Evolutionary conservation across 2,329 filamentous ascomycete species (phyloP), one percentile per base, ranked within the genome.

Genomic region (Botryosphaeria dothidea): DNA sequence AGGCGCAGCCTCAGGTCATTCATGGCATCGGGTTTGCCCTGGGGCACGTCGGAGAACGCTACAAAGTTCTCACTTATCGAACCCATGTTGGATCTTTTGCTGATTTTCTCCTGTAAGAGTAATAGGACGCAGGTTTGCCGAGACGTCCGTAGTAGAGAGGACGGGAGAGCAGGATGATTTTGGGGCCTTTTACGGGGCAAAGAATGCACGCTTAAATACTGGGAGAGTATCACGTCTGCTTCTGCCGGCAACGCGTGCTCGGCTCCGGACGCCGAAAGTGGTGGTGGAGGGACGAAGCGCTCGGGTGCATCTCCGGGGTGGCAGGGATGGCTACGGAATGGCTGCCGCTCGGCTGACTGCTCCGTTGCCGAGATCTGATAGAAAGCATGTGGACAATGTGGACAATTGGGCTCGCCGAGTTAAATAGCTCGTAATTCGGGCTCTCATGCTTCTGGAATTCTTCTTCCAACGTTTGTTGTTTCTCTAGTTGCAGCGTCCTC

Each of bases 11-110:
- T 77, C n/a, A 79, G 69, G 13, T 67, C 65, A 61, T 70, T 77
- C 68, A 78, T 77, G 11, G 71, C 70, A 57, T 79, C 77, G 13
- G 66, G 65, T 13, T 72, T 70, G 46, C 73, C 75, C 27, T 67
- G 62, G 1, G 67, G 66, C 7, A 76, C 66, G 25, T 70, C 68
- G 52, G 71, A 69, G 52, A 74, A 72, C 67, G 71, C 71, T 74
- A 49, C 56, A 4, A 48, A 3, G 1, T n/a, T 58, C 41, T 46
- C 51, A 2, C 11, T 62, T 15, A 57, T 57, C 7, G 54, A 57
- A 19, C 54, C 54, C 54, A 57, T 57, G 7, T 13, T 43, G 8
- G 0, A 25, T 38, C n/a, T 1, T 8, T 7, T 25, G 2, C 15
- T 25, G 11, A 43, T 43, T n/a, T n/a, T 4, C 17, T 43, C 38